A percentile compares a stretch with the other conserved stretches of the same genome.
These are phyloP conservation scores for Artemisia argyi DNA, from an alignment of 129 eudicot genomes.

Conservation along the genomic window DNA sequence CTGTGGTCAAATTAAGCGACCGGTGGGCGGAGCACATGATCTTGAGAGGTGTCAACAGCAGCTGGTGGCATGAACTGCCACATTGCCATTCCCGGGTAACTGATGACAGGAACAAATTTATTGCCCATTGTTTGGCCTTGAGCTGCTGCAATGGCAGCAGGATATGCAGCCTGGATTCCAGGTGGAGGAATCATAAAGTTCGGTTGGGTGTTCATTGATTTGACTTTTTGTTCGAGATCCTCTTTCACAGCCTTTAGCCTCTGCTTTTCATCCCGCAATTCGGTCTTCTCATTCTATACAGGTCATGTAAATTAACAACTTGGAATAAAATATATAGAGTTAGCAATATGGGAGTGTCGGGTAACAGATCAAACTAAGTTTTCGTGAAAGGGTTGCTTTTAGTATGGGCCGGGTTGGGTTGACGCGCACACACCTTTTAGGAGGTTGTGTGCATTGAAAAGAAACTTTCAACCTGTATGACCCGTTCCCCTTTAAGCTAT, in stretches of 20 bases:
- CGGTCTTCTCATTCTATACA: constrained; percentile 58
- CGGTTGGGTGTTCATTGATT: constrained; percentile 54
- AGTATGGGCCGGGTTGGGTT: no score
- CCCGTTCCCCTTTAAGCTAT: not conserved
- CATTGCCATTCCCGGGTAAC: constrained; percentile 92
- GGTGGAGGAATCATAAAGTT: constrained; percentile 44
- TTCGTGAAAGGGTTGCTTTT: not conserved
- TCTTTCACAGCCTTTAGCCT: constrained; percentile 73
- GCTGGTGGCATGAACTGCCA: constrained; percentile 98
- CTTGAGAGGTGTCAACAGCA: constrained; percentile 79
- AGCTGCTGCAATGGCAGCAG: constrained; percentile 42
- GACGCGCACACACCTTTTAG: no score
- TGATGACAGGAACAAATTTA: constrained; percentile 67
- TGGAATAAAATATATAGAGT: not conserved
- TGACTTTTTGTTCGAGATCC: constrained; percentile 55
- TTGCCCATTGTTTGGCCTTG: constrained; percentile 56
- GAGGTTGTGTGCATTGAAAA: no score
- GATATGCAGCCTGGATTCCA: constrained; percentile 57
- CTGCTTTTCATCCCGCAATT: constrained; percentile 80
- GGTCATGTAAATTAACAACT: not conserved
- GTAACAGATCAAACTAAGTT: no score
- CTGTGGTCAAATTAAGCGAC: constrained; percentile 62
- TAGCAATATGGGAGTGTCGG: not conserved
- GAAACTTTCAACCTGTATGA: no score
- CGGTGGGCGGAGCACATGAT: constrained; percentile 86